A percentile compares a stretch with the other conserved stretches of the same genome.
phyloP scores from a whole-genome alignment of 495 filamentous ascomycete genomes.

The Pseudomonodictys pantanalensis region DNA sequence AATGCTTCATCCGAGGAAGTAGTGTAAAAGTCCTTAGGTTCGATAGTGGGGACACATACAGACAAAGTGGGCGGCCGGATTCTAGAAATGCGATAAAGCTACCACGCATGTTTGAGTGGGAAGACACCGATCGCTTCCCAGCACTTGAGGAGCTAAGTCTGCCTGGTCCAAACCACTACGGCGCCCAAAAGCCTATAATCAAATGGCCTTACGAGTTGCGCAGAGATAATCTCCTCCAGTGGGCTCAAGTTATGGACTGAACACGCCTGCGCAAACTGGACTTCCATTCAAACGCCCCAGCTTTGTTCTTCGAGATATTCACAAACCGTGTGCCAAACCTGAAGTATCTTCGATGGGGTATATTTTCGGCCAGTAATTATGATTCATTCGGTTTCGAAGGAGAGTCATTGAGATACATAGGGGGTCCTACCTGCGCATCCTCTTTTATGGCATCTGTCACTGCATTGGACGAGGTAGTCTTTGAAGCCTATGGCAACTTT shows the following conservation, averaged over 20 bases:
- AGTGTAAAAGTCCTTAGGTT: background rate
- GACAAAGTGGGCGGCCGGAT: background rate
- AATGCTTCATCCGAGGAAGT: background rate
- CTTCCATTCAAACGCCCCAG: background rate
- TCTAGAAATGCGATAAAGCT: background rate
- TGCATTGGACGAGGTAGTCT: background rate
- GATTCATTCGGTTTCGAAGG: too few species aligned
- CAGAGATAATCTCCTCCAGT: background rate
- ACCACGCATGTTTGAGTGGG: background rate
- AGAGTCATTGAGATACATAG: background rate
- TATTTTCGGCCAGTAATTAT: too few species aligned
- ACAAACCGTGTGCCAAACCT: background rate
- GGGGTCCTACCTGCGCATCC: background rate
- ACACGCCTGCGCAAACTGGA: background rate
- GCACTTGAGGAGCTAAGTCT: background rate
- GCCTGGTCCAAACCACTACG: background rate
- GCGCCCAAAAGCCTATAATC: background rate
- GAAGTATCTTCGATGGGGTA: background rate
- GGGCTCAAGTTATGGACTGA: background rate
- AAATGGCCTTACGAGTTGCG: background rate
- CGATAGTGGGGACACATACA: background rate
- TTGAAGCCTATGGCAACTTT: background rate
- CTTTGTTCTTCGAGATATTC: background rate
- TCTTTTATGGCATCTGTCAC: background rate
- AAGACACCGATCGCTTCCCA: slow-evolving; percentile 1